Evolutionary conservation across 2,329 filamentous ascomycete genomes (phyloP).

Genomic region (Dactylellina parvicollis): DNA sequence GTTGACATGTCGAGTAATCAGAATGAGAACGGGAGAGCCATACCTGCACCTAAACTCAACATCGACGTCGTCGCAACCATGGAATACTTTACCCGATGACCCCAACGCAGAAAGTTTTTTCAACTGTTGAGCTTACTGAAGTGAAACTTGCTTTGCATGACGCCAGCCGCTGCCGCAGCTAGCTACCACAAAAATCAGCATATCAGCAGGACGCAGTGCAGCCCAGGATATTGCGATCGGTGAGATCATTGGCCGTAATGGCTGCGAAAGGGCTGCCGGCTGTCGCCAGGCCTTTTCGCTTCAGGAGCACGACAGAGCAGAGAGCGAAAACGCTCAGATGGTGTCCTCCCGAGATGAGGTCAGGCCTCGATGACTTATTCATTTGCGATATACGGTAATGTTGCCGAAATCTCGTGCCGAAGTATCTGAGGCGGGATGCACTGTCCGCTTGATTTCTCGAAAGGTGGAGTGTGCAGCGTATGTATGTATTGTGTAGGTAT

Average conservation of each 20-base stretch:
- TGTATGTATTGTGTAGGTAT: neutral
- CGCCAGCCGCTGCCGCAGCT: slow-evolving; percentile 32
- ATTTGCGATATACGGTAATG: slow-evolving; percentile 7
- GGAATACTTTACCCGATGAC: slow-evolving; percentile 11
- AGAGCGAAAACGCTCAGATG: neutral
- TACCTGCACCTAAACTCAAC: slow-evolving; percentile 24
- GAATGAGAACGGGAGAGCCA: slow-evolving; percentile 24
- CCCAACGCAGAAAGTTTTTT: slow-evolving; percentile 17
- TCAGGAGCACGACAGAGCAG: no score
- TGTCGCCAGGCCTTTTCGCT: no score
- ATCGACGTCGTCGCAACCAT: slow-evolving; percentile 29
- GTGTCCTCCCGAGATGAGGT: neutral
- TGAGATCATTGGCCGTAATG: slow-evolving; percentile 15
- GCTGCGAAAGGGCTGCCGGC: neutral
- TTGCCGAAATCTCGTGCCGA: slow-evolving; percentile 43
- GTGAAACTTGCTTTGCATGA: slow-evolving; percentile 42
- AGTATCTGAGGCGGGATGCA: slow-evolving; percentile 25
- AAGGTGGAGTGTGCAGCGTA: neutral
- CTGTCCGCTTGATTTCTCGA: slow-evolving; percentile 14
- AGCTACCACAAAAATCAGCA: slow-evolving; percentile 5
- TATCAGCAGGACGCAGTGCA: slow-evolving; percentile 38
- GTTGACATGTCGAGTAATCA: slow-evolving; percentile 41
- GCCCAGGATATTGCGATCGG: slow-evolving; percentile 29
- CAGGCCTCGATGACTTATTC: neutral
- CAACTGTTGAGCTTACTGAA: slow-evolving; percentile 17